phyloP scores from a whole-genome alignment of 2,329 filamentous ascomycete species.

The Fusarium tjaetaba region DNA sequence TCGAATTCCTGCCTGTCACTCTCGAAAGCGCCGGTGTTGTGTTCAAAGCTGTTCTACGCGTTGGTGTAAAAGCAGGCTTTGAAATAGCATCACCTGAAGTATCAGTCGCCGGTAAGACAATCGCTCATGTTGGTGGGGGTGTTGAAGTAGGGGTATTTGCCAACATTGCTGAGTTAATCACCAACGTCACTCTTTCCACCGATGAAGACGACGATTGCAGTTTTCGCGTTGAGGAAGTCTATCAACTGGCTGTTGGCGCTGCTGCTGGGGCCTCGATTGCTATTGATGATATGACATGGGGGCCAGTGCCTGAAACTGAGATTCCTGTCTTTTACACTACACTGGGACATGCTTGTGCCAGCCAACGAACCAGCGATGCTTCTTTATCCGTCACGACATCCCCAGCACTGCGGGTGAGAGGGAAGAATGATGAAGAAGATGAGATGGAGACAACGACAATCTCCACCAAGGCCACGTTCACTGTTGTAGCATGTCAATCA shows the following conservation, averaged over 20 bases:
- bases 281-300: conserved; percentile 58
- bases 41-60: not conserved
- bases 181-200: not conserved
- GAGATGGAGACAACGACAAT: conserved; percentile 54
- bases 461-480: conserved; percentile 53
- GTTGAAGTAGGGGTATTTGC: not conserved
- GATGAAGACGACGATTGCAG: not conserved
- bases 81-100: not conserved
- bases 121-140: not conserved
- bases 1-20: not conserved
- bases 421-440: conserved; percentile 21
- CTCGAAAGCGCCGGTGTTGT: not conserved
- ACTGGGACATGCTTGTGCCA: conserved; percentile 55
- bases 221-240: conserved; percentile 50
- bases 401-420: not conserved
- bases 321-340: conserved; percentile 65
- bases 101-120: not conserved
- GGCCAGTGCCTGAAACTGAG: conserved; percentile 56
- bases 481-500: conserved; percentile 56
- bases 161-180: not conserved
- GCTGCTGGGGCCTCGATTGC: conserved; percentile 62
- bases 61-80: not conserved
- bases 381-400: conserved; percentile 33
- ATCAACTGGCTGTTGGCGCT: conserved; percentile 63
- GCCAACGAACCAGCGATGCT: conserved; percentile 17